Percentiles rank a stretch among this genome's conserved stretches.
phyloP scores from a whole-genome alignment of 2,329 filamentous ascomycete genomes.

The Pseudocercospora vitis region DNA sequence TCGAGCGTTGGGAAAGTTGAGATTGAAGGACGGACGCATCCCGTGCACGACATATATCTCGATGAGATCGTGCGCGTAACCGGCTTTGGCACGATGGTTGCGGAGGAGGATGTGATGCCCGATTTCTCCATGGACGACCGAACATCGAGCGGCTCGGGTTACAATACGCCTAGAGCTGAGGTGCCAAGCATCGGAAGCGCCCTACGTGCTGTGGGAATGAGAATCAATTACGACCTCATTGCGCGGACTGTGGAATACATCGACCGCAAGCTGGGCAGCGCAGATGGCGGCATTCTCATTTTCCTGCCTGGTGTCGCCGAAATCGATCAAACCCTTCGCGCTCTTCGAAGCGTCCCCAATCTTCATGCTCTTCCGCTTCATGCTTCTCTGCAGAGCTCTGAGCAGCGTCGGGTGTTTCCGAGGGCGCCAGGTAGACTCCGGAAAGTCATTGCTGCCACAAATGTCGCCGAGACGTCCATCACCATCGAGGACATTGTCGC shows the following conservation, averaged over 20 bases:
- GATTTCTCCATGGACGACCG: slow-evolving; percentile 43
- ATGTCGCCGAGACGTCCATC: slow-evolving; percentile 97
- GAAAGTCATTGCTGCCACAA: slow-evolving; percentile 92
- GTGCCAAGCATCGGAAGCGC: slow-evolving; percentile 40
- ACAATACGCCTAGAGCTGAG: slow-evolving; percentile 22
- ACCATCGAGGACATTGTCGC: slow-evolving; percentile 97
- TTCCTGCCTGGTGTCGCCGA: slow-evolving; percentile 91
- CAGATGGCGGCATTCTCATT: slow-evolving; percentile 86
- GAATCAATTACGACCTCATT: slow-evolving; percentile 90
- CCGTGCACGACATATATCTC: slow-evolving; percentile 84
- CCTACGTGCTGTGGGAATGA: slow-evolving; percentile 58
- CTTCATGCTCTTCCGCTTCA: slow-evolving; percentile 85
- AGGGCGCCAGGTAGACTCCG: slow-evolving; percentile 74
- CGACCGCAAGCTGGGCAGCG: slow-evolving; percentile 69
- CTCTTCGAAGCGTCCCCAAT: slow-evolving; percentile 63
- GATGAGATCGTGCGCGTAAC: slow-evolving; percentile 84
- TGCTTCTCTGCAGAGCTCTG: slow-evolving; percentile 82
- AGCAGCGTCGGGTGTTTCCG: slow-evolving; percentile 85
- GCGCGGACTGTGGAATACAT: slow-evolving; percentile 77
- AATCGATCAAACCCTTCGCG: slow-evolving; percentile 76
- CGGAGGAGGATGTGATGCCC: slow-evolving; percentile 46
- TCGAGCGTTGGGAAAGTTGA: slow-evolving; percentile 71
- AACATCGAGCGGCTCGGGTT: slow-evolving; percentile 27
- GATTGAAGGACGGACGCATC: slow-evolving; percentile 85
- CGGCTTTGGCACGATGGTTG: slow-evolving; percentile 55